These are phyloP conservation scores for Achaetomium macrosporum DNA, from an alignment of 2,329 filamentous ascomycete genomes.

Conservation along the genomic window DNA sequence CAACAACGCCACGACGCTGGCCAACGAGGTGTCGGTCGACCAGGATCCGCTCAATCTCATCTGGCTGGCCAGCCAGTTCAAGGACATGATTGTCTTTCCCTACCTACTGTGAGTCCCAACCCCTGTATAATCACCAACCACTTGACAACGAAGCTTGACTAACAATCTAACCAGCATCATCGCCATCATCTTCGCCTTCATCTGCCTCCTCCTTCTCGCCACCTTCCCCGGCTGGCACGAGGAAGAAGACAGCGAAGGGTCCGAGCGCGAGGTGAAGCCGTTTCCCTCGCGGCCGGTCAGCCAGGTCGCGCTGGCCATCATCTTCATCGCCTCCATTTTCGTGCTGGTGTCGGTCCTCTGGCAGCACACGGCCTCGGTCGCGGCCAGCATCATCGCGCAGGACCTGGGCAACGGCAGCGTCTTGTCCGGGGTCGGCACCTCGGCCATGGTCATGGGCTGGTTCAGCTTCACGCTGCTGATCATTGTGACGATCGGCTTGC, in stretches of 20 bases:
- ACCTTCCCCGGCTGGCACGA: conserved; percentile 98
- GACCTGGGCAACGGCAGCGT: conserved; percentile 89
- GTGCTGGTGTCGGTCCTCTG: conserved; percentile 71
- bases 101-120: conserved; percentile 71
- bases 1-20: conserved; percentile 91
- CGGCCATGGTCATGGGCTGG: conserved; percentile 96
- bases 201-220: conserved; percentile 89
- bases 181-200: conserved; percentile 92
- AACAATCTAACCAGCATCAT: conserved; percentile 62
- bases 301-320: conserved; percentile 86
- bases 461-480: conserved; percentile 92
- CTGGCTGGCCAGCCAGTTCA: conserved; percentile 95
- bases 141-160: not conserved
- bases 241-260: conserved; percentile 72
- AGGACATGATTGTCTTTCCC: conserved; percentile 96
- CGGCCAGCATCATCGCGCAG: conserved; percentile 87
- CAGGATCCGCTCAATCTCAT: conserved; percentile 96
- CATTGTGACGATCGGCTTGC: conserved; percentile 86
- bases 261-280: conserved; percentile 84
- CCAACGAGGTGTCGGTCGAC: conserved; percentile 81
- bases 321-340: conserved; percentile 71
- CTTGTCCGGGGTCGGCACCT: conserved; percentile 80
- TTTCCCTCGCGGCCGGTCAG: conserved; percentile 90
- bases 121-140: not conserved
- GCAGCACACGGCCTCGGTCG: conserved; percentile 95